phyloP scores from a whole-genome alignment of 2,329 filamentous ascomycete species.

The Diplodia corticola region DNA sequence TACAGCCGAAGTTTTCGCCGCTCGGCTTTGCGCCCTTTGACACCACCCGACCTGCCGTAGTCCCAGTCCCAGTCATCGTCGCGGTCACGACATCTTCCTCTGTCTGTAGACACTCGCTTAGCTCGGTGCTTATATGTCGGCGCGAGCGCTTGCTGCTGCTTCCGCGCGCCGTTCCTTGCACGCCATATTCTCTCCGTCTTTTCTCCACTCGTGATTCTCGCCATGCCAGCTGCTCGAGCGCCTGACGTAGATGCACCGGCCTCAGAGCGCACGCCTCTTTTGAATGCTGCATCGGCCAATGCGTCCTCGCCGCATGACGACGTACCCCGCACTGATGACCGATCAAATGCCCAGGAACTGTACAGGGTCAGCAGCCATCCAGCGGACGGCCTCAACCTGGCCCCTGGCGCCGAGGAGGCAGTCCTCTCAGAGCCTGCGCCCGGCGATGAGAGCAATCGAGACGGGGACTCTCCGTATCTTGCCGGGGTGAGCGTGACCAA shows the following conservation, averaged over 20 bases:
- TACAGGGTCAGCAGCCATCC: conserved; percentile 13
- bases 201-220: background rate
- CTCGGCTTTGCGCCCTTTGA: conserved; percentile 4
- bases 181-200: background rate
- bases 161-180: background rate
- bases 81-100: background rate
- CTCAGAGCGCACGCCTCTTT: conserved; percentile 10
- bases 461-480: conserved; percentile 28
- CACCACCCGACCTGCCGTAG: too few relatives aligned
- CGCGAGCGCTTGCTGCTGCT: background rate
- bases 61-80: background rate
- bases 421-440: conserved; percentile 1
- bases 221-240: conserved; percentile 1
- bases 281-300: background rate
- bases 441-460: conserved; percentile 29
- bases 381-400: conserved; percentile 30
- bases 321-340: background rate
- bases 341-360: background rate
- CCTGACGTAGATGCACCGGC: conserved; percentile 5
- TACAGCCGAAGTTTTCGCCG: background rate
- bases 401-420: conserved; percentile 29
- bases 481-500: conserved; percentile 35
- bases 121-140: background rate
- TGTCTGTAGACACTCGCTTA: background rate
- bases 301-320: background rate